A percentile compares a stretch with the other conserved stretches of the same genome.
Evolutionary conservation across 306 rosid genomes (phyloP).

Genomic region (Castanea sativa): DNA sequence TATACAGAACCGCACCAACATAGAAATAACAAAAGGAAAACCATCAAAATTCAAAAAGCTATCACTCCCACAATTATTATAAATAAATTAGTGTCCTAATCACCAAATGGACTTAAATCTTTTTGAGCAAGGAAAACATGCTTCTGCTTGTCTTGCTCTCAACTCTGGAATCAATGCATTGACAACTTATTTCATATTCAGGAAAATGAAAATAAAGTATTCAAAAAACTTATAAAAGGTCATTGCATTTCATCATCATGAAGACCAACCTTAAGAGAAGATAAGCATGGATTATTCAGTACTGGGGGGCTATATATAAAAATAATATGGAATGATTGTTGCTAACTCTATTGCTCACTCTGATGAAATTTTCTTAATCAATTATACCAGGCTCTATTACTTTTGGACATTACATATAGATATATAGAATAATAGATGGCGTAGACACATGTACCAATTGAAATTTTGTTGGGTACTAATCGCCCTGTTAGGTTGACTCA

Average conservation of each 20-base stretch:
- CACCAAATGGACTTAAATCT: constrained; percentile 53
- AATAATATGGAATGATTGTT: neutral
- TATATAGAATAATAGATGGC: neutral
- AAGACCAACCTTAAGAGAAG: constrained; percentile 56
- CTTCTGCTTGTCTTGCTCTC: constrained; percentile 79
- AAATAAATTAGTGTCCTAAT: constrained; percentile 39
- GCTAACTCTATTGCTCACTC: constrained; percentile 7
- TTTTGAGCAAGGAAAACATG: constrained; percentile 47
- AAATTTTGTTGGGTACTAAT: neutral
- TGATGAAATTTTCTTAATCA: too few relatives aligned
- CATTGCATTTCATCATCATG: constrained; percentile 62
- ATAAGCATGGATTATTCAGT: constrained; percentile 34
- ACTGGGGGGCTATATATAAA: neutral
- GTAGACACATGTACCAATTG: constrained; percentile 1
- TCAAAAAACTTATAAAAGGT: neutral
- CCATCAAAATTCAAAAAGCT: constrained; percentile 76
- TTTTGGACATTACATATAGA: too few relatives aligned
- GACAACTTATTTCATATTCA: constrained; percentile 34
- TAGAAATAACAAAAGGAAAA: constrained; percentile 69
- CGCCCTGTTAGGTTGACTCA: neutral
- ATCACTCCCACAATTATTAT: constrained; percentile 29
- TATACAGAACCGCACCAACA: constrained; percentile 44
- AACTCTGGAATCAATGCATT: constrained; percentile 61
- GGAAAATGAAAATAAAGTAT: neutral
- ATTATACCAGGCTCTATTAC: too few relatives aligned